Evolutionary conservation across 352 stramenopile species (phyloP).

Genomic region (Phytophthora vignae): DNA sequence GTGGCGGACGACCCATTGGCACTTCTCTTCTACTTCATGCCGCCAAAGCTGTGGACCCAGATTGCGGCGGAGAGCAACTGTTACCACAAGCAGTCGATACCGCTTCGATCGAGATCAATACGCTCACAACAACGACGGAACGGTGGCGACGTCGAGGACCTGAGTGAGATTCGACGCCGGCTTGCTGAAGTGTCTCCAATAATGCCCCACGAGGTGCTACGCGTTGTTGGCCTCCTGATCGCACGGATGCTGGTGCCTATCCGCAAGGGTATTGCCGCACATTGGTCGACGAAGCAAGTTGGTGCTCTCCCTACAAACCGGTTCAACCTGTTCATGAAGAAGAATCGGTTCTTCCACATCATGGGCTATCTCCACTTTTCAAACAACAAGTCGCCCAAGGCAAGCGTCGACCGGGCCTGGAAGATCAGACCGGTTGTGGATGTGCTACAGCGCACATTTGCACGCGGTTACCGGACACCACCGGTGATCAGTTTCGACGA

Average conservation of each 20-base stretch:
- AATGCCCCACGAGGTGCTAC: slow-evolving; percentile 1
- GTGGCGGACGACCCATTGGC: slow-evolving; percentile 9
- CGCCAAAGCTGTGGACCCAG: neutral
- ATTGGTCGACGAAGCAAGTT: neutral
- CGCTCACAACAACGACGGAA: no score
- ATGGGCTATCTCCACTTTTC: slow-evolving; percentile 29
- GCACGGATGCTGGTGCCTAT: no score
- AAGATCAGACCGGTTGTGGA: no score
- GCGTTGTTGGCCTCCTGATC: slow-evolving; percentile 5
- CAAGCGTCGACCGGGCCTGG: no score
- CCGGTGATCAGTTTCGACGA: no score
- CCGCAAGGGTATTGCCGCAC: no score
- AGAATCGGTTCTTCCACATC: slow-evolving; percentile 8
- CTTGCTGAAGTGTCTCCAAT: neutral
- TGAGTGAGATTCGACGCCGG: neutral
- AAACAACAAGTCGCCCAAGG: no score
- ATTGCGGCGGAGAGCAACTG: slow-evolving; percentile 11
- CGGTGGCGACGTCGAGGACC: neutral
- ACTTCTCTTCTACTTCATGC: slow-evolving; percentile 11
- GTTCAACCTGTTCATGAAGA: slow-evolving; percentile 8
- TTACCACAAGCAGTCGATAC: no score
- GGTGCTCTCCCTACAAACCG: neutral
- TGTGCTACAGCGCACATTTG: no score
- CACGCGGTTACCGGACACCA: no score
- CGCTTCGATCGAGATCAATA: no score